phyloP scores from a whole-genome alignment of 495 filamentous ascomycete species.

The Xylaria telfairii region DNA sequence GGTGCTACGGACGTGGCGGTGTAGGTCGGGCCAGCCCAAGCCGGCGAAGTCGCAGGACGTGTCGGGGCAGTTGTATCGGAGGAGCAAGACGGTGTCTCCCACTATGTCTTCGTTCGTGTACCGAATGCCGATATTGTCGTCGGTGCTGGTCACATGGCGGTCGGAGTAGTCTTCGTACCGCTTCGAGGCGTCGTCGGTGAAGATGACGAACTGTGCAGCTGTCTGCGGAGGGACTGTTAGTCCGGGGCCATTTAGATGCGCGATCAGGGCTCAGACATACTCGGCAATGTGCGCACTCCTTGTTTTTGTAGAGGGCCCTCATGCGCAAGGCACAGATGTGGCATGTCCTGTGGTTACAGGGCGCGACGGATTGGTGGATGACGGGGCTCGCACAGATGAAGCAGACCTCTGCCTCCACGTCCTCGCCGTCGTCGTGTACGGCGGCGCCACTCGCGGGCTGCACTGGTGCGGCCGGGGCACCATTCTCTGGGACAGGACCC shows the following conservation, averaged over 20 bases:
- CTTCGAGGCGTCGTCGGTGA: conserved; percentile 82
- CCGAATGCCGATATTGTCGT: conserved; percentile 85
- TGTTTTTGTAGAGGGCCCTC: conserved; percentile 92
- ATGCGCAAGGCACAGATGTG: conserved; percentile 92
- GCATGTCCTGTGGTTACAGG: conserved; percentile 94
- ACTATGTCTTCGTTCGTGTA: conserved; percentile 87
- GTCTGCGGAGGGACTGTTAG: conserved; percentile 57
- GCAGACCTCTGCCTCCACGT: conserved; percentile 80
- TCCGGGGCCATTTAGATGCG: conserved; percentile 1
- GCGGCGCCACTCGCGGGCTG: conserved; percentile 13
- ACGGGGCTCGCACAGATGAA: conserved; percentile 95
- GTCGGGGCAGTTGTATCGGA: conserved; percentile 97
- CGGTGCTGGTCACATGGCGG: conserved; percentile 72
- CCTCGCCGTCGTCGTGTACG: conserved; percentile 43
- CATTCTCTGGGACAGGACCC: conserved; percentile 10
- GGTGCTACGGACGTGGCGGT: conserved; percentile 81
- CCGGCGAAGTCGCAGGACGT: conserved; percentile 85
- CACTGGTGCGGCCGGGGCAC: conserved; percentile 7
- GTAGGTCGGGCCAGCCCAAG: conserved; percentile 89
- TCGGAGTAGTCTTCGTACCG: conserved; percentile 80
- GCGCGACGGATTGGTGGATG: conserved; percentile 81
- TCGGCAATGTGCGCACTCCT: conserved; percentile 91
- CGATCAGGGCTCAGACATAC: conserved; percentile 56
- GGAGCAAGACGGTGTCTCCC: conserved; percentile 81
- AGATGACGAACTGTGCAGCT: conserved; percentile 82